phyloP scores from a whole-genome alignment of 139 green algal genomes.

The Cymbomonas tetramitiformis region DNA sequence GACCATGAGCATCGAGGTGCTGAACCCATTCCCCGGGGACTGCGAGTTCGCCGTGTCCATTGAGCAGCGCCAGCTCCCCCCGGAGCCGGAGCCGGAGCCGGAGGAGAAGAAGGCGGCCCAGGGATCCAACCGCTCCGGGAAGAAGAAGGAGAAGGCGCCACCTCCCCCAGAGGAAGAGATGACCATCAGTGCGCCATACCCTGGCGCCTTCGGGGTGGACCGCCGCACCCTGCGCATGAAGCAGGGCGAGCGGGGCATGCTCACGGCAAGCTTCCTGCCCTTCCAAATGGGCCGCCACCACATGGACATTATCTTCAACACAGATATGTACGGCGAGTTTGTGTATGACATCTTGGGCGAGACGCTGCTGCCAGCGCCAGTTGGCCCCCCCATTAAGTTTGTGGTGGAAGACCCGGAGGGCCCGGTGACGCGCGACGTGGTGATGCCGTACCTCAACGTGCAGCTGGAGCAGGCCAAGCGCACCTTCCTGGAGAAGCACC shows the following conservation, averaged over 20 bases:
- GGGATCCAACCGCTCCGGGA: neutral
- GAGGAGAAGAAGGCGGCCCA: neutral
- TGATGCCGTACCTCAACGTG: constrained; percentile 24
- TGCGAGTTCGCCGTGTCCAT: constrained; percentile 47
- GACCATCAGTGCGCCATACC: constrained; percentile 25
- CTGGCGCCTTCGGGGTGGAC: constrained; percentile 16
- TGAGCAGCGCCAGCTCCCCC: neutral
- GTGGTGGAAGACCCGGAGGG: constrained; percentile 26
- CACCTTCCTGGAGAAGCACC: constrained; percentile 52
- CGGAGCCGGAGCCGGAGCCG: neutral
- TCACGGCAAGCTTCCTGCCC: constrained; percentile 51
- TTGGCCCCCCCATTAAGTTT: neutral
- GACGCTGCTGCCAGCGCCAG: constrained; percentile 31
- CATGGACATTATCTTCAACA: constrained; percentile 39
- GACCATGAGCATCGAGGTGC: constrained; percentile 10
- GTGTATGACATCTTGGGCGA: constrained; percentile 46
- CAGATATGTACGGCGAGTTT: constrained; percentile 39
- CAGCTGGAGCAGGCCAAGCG: constrained; percentile 46
- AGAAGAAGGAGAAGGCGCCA: neutral
- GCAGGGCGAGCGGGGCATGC: constrained; percentile 26
- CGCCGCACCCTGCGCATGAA: constrained; percentile 3
- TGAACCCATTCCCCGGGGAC: constrained; percentile 53
- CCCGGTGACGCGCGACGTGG: constrained; percentile 11
- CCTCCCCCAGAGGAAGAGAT: neutral
- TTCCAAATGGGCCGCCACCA: constrained; percentile 41